phyloP scores from a whole-genome alignment of 352 stramenopile genomes.

The Pilasporangium apinafurcum region DNA sequence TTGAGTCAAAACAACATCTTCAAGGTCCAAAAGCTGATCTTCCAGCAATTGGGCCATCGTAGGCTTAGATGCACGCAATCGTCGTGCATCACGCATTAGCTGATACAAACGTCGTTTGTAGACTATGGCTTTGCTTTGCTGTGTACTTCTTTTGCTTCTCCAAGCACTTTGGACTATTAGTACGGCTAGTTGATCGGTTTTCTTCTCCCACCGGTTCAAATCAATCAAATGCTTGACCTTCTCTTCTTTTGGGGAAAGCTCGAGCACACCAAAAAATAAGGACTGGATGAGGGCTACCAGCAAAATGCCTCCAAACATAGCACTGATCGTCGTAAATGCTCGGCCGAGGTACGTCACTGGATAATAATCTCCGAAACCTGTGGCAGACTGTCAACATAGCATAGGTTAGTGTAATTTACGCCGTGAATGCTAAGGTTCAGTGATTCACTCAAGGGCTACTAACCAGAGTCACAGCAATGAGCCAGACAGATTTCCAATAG shows the following conservation, averaged over 20 bases:
- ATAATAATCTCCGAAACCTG: conserved; percentile 67
- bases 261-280: conserved; percentile 69
- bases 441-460: background rate
- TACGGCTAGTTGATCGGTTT: conserved; percentile 29
- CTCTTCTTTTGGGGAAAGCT: conserved; percentile 53
- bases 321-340: conserved; percentile 43
- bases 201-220: conserved; percentile 43
- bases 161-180: conserved; percentile 43
- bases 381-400: conserved; percentile 32
- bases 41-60: conserved; percentile 3
- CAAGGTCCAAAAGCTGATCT: conserved; percentile 4
- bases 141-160: no score
- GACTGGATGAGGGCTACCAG: conserved; percentile 71
- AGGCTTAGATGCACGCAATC: background rate
- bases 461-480: conserved; percentile 66
- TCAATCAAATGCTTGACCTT: conserved; percentile 70
- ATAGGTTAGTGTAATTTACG: background rate
- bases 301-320: conserved; percentile 65
- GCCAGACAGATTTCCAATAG: conserved; percentile 70
- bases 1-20: conserved; percentile 2
- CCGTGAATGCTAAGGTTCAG: background rate
- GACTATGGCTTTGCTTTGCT: no score
- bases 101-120: background rate
- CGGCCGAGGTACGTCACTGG: conserved; percentile 63
- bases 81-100: conserved; percentile 1